Conservation (phyloP, 129 eudicot genomes). For the Sambucus nigra region DNA sequence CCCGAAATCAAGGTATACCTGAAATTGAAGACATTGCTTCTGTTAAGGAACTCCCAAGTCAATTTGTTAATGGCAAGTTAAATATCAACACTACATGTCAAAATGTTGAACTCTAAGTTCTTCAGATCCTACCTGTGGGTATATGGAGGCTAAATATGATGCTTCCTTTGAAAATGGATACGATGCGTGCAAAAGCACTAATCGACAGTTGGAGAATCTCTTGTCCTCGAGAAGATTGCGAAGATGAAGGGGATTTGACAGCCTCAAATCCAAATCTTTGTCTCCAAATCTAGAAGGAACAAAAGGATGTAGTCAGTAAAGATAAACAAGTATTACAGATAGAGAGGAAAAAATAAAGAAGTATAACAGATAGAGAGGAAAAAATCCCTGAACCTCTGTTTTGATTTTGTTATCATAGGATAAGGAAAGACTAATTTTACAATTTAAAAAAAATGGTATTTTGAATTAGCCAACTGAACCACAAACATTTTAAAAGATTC, state of each 20-base stretch:
- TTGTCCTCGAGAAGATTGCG: conserved; percentile 78
- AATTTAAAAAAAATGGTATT: not conserved
- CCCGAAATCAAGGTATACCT: conserved; percentile 97
- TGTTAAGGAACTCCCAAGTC: not conserved
- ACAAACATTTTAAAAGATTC: too few species aligned
- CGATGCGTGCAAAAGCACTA: conserved; percentile 90
- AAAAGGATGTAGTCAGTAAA: conserved; percentile 4
- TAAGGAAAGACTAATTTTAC: not conserved
- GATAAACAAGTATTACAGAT: conserved; percentile 1
- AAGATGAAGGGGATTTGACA: conserved; percentile 85
- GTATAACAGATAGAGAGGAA: not conserved
- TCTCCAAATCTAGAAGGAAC: conserved; percentile 69
- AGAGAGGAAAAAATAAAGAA: not conserved
- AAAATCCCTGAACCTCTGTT: too few species aligned
- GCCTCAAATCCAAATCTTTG: conserved; percentile 87
- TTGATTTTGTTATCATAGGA: too few species aligned
- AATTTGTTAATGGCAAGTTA: conserved; percentile 1
- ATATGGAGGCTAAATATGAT: conserved; percentile 79
- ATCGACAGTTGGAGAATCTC: conserved; percentile 45
- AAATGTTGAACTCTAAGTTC: not conserved
- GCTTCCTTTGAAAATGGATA: conserved; percentile 97
- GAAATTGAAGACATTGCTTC: conserved; percentile 11
- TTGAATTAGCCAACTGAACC: too few species aligned
- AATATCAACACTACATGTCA: conserved; percentile 10
- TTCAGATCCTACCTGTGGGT: conserved; percentile 51